phyloP scores from a whole-genome alignment of 345 rosid species.

The Psidium friedrichsthalianum region DNA sequence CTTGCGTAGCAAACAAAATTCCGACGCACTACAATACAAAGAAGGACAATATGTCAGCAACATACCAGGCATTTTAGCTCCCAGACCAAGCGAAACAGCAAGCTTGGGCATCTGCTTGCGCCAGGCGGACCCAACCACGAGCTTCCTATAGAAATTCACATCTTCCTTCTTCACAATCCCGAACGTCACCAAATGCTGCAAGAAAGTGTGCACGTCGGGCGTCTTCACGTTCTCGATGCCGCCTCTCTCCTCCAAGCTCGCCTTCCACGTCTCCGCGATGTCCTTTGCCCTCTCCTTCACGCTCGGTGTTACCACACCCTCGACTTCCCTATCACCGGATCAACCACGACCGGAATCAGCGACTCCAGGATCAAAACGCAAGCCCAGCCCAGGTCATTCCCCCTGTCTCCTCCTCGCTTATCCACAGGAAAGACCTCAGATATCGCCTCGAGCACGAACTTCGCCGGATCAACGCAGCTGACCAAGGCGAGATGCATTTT shows the following conservation, averaged over 20 bases:
- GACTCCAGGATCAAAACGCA: constrained; percentile 86
- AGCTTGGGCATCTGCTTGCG: constrained; percentile 99
- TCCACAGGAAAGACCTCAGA: constrained; percentile 93
- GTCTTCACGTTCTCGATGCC: constrained; percentile 90
- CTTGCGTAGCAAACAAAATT: neutral
- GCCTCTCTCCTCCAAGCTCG: constrained; percentile 81
- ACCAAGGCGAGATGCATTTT: constrained; percentile 55
- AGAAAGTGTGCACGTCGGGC: constrained; percentile 94
- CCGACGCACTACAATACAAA: neutral
- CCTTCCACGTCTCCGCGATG: constrained; percentile 91
- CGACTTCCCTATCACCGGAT: constrained; percentile 78
- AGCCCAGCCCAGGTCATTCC: constrained; percentile 90
- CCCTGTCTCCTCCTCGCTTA: constrained; percentile 44
- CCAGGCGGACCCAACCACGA: constrained; percentile 93
- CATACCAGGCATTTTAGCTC: constrained; percentile 93
- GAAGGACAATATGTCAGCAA: neutral
- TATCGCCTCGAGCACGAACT: constrained; percentile 70
- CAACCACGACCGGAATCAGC: constrained; percentile 75
- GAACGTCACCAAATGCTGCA: constrained; percentile 91
- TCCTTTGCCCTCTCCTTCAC: constrained; percentile 63
- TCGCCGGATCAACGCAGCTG: constrained; percentile 88
- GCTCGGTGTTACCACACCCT: constrained; percentile 62
- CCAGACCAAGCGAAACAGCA: constrained; percentile 87
- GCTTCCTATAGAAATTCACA: constrained; percentile 73
- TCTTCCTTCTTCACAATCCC: constrained; percentile 80